Conservation (phyloP, 202 grass and related monocot species). For the Miscanthus sacchariflorus region DNA sequence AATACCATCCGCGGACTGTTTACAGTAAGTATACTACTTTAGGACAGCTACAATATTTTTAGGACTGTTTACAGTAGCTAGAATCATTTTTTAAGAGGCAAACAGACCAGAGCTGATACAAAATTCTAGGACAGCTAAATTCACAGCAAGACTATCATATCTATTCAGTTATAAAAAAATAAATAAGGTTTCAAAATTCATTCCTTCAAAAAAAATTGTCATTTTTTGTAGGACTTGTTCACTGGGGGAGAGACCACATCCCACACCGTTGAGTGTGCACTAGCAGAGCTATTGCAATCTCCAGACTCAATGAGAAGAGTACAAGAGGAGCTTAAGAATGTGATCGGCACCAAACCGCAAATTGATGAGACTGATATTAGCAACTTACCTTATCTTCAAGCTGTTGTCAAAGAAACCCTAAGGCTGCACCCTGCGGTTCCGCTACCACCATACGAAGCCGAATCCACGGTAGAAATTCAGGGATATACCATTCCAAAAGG, state of each 20-base stretch:
- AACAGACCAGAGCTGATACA: not conserved
- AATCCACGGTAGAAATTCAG: constrained; percentile 17
- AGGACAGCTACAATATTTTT: too few species aligned
- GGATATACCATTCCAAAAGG: constrained; percentile 44
- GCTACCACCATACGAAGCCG: constrained; percentile 31
- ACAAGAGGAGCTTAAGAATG: constrained; percentile 34
- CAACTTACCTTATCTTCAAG: constrained; percentile 52
- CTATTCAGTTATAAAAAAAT: not conserved
- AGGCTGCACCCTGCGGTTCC: constrained; percentile 48
- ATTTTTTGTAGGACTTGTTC: constrained; percentile 49
- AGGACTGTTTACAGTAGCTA: too few species aligned
- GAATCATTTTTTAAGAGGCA: too few species aligned
- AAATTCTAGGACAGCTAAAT: too few species aligned
- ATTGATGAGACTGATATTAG: constrained; percentile 42
- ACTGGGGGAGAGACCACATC: constrained; percentile 44
- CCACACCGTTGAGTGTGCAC: constrained; percentile 50
- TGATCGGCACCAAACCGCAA: constrained; percentile 23
- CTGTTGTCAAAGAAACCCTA: constrained; percentile 54
- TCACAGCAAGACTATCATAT: not conserved
- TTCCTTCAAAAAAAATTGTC: not conserved
- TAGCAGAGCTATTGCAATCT: constrained; percentile 47
- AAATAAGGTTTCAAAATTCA: not conserved
- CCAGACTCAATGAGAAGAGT: constrained; percentile 34
- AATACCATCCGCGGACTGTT: not conserved
- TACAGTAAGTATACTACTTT: not conserved